Evolutionary conservation across 129 eudicot genomes (phyloP), one percentile per base, ranked within the genome.

Genomic region (Centrapalus pauciflorus): DNA sequence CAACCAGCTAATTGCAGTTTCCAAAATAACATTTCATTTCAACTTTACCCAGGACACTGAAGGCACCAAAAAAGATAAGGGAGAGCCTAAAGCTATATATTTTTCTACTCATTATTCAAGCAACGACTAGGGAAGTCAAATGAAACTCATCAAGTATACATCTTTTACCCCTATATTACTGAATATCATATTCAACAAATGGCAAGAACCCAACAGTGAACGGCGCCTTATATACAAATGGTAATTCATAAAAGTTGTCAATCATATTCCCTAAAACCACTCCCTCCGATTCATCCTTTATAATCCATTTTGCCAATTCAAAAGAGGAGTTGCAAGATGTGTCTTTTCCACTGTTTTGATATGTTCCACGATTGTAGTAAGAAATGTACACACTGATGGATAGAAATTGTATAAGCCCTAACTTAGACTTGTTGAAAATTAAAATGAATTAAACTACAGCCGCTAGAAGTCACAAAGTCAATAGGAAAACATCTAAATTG

Each of bases 401-500:
- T 0, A 45, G 12, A 4, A 24, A n/a, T n/a, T n/a, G n/a, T 4
- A 48, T 17, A 23, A 72, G 24, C 70, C 45, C 62, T 61, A 26
- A 48, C 34, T 50, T 34, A 72, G 16, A 34, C 57, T 25, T 16
- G 12, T n/a, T n/a, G n/a, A n/a, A n/a, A n/a, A n/a, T n/a, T 10
- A 4, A 45, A 28, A 27, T 25, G n/a, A 1, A 35, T 12, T 49
- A 49, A 61, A 72, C 13, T 28, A 34, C 3, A 60, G 28, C 34
- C 21, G 23, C 16, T 33, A 33, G 3, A 21, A 30, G 25, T 7
- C 19, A 20, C 11, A 48, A 9, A 48, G 34, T 61, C 60, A 21
- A 59, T 38, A 71, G 14, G 20, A 25, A n/a, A 37, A 24, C 28
- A 67, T 23, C 51, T 67, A 16, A 14, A 52, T 54, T 54, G 64